phyloP scores from a whole-genome alignment of 148 eudicot species.

The Diospyros kaki region DNA sequence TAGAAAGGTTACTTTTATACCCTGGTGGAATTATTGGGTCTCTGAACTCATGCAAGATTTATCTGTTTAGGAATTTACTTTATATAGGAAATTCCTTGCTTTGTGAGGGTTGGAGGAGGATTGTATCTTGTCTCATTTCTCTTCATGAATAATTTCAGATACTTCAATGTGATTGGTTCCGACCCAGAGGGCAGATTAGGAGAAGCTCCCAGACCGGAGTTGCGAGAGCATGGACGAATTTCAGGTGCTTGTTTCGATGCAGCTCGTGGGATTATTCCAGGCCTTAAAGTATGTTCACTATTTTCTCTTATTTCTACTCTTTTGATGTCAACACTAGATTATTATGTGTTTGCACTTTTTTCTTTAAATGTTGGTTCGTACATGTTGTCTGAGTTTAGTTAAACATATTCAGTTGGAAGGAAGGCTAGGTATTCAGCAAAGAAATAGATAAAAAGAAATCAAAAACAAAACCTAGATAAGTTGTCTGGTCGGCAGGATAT shows the following conservation, averaged over 20 bases:
- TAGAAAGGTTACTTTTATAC: too few relatives aligned
- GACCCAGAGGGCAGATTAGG: slow-evolving; percentile 94
- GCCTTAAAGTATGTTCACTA: slow-evolving; percentile 56
- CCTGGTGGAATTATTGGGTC: too few relatives aligned
- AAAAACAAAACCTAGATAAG: too few relatives aligned
- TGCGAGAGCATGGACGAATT: slow-evolving; percentile 87
- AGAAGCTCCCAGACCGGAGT: slow-evolving; percentile 96
- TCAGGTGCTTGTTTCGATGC: slow-evolving; percentile 99
- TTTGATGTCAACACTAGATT: background rate
- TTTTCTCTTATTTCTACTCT: background rate
- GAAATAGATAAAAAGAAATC: too few relatives aligned
- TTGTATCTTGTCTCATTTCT: background rate
- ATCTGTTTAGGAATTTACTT: too few relatives aligned
- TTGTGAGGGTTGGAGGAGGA: too few relatives aligned
- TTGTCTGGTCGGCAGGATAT: too few relatives aligned
- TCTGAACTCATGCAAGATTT: too few relatives aligned
- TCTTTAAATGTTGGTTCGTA: background rate
- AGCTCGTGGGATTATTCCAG: slow-evolving; percentile 81
- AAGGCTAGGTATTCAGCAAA: background rate
- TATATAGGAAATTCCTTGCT: too few relatives aligned
- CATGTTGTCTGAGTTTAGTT: background rate
- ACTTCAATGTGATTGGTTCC: slow-evolving; percentile 96
- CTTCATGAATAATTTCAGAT: slow-evolving; percentile 37
- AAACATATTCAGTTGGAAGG: background rate
- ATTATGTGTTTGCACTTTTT: background rate